Base-by-base conservation (phyloP, 768 basidiomycete species). In the Boletus insuetus region DNA sequence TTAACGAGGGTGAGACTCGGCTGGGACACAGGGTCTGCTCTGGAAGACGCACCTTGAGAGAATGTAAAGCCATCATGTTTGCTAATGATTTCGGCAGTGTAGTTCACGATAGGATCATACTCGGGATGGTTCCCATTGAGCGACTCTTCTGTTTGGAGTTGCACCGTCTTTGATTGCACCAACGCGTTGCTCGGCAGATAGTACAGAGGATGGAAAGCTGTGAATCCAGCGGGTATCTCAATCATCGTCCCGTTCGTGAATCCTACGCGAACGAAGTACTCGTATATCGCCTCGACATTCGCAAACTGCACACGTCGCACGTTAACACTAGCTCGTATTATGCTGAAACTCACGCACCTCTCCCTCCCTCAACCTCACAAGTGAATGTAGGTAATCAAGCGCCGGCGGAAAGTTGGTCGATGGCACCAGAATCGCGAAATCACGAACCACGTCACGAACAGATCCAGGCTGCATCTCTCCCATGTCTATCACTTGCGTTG, bases 371-470 rank as follows among this genome's bases (percentile, higher is more conserved):
- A 1, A 8, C 8, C 17, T 26, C 20, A 29, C 6, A 4, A 1
- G 17, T 24, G 46, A 29, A 43, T 3, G 34, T 5, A 39, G 11
- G 13, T 43, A 51, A n/a, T 66, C 57, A n/a, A 55, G 14, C 8
- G 42, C 54, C 0, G 55, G 55, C 7, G 62, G 58, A 12, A 54
- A 64, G 45, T 64, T 55, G 3, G 59, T 61, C 19, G 37, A 60
- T 8, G 63, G 59, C 8, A 61, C 44, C 12, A 64, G 41, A 24
- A 61, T 26, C 22, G 59, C 51, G 24, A 61, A 64, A 3, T 41
- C 47, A 26, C 9, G 41, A 16, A 45, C 14, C 2, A 55, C 31
- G 10, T 43, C 37, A 10, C 26, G 26, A 42, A 14, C 6, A 3
- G 45, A 32, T 12, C 26, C 43, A n/a, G 26, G 24, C 9, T 29